These are phyloP conservation scores for Sambucus nigra DNA, from an alignment of 129 eudicot genomes.

Conservation along the genomic window DNA sequence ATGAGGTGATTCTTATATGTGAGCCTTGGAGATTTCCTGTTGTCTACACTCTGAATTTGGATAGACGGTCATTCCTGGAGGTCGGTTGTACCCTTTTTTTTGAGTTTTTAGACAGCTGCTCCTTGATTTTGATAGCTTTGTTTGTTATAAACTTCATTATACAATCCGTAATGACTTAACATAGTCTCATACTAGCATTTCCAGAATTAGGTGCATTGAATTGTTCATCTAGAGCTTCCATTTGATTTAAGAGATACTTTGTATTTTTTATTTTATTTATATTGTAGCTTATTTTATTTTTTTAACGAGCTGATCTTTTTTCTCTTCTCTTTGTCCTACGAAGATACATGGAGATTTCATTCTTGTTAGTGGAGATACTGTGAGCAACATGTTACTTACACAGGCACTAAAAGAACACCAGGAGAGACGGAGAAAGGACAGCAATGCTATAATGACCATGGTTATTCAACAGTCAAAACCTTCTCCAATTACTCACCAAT, in stretches of 20 bases:
- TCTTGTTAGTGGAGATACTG: constrained; percentile 93
- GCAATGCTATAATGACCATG: constrained; percentile 93
- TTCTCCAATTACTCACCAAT: constrained; percentile 66
- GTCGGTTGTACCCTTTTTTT: too few relatives aligned
- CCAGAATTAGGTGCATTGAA: background rate
- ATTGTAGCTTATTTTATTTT: background rate
- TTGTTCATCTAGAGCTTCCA: background rate
- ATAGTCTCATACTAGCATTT: too few relatives aligned
- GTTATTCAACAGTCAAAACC: constrained; percentile 81
- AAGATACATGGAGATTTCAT: constrained; percentile 83
- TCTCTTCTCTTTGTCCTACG: constrained; percentile 11
- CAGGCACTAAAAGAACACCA: constrained; percentile 85
- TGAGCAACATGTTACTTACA: constrained; percentile 80
- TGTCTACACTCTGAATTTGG: too few relatives aligned
- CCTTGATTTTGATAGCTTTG: too few relatives aligned
- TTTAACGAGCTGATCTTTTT: background rate
- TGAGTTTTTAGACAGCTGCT: too few relatives aligned
- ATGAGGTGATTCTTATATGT: too few relatives aligned
- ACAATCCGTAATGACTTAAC: too few relatives aligned
- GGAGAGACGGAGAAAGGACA: constrained; percentile 74
- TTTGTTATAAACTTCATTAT: too few relatives aligned
- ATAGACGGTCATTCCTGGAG: too few relatives aligned
- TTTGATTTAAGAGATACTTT: background rate
- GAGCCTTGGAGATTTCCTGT: too few relatives aligned
- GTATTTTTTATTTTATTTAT: background rate